Evolutionary conservation across 305 asterid species (phyloP).

Genomic region (Stenogyne calaminthoides): DNA sequence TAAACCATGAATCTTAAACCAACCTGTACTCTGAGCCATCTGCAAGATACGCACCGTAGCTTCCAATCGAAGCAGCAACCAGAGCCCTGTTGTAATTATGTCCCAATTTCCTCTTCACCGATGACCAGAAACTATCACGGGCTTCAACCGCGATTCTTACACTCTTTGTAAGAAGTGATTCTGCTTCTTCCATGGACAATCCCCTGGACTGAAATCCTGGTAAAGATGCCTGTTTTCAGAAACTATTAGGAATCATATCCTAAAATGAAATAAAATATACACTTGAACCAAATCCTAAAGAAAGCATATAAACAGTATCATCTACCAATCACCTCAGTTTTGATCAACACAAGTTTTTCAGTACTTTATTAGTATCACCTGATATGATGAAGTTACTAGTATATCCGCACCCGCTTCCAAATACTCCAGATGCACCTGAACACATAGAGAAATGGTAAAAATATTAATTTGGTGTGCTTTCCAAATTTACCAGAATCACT

Average conservation of each 20-base stretch:
- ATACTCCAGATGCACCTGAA: slow-evolving; percentile 80
- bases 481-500: neutral
- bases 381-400: slow-evolving; percentile 72
- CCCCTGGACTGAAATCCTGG: slow-evolving; percentile 78
- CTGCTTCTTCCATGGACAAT: slow-evolving; percentile 66
- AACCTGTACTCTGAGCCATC: slow-evolving; percentile 93
- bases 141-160: slow-evolving; percentile 67
- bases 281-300: neutral
- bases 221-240: slow-evolving; percentile 57
- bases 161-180: slow-evolving; percentile 52
- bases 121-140: slow-evolving; percentile 69
- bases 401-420: slow-evolving; percentile 85
- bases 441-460: neutral
- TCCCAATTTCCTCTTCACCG: slow-evolving; percentile 34
- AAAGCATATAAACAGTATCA: neutral
- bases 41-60: slow-evolving; percentile 89
- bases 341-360: no score
- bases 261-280: neutral
- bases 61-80: slow-evolving; percentile 88
- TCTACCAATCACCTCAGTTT: no score
- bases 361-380: slow-evolving; percentile 39
- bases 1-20: neutral
- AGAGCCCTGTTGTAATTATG: slow-evolving; percentile 55
- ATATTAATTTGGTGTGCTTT: neutral
- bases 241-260: neutral